phyloP scores from a whole-genome alignment of 2,329 filamentous ascomycete genomes.

The Penicillium sp. region DNA sequence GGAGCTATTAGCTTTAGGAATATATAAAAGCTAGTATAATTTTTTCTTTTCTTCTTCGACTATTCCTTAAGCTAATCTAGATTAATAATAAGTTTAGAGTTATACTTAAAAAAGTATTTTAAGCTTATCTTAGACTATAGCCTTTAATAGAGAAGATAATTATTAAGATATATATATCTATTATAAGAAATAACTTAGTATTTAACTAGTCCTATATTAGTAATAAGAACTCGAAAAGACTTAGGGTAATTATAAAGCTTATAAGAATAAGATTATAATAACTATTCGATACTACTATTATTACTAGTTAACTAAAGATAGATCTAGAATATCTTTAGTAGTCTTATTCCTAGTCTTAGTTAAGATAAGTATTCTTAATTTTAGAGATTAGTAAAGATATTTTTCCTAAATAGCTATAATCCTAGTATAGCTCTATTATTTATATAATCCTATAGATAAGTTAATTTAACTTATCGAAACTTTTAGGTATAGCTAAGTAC shows the following conservation, averaged over 20 bases:
- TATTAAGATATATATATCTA: not conserved
- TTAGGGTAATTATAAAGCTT: not conserved
- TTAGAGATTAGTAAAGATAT: no score
- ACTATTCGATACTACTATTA: not conserved
- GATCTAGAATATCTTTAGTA: not conserved
- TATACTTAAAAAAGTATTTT: no score
- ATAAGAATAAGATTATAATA: not conserved
- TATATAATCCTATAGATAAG: not conserved
- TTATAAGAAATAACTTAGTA: not conserved
- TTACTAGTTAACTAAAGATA: not conserved
- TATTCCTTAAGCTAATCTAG: not conserved
- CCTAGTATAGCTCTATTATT: not conserved
- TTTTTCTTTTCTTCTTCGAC: no score
- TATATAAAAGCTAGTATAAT: not conserved
- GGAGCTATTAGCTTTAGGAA: not conserved
- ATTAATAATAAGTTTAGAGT: not conserved
- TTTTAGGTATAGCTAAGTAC: no score
- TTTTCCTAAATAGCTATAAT: not conserved
- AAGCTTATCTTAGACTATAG: no score
- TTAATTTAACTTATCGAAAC: no score
- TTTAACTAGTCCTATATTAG: not conserved
- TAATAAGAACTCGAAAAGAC: no score
- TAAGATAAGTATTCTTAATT: no score
- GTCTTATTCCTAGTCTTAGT: no score
- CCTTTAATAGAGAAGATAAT: no score